phyloP scores from a whole-genome alignment of 345 rosid species.

The Fremontodendron californicum region DNA sequence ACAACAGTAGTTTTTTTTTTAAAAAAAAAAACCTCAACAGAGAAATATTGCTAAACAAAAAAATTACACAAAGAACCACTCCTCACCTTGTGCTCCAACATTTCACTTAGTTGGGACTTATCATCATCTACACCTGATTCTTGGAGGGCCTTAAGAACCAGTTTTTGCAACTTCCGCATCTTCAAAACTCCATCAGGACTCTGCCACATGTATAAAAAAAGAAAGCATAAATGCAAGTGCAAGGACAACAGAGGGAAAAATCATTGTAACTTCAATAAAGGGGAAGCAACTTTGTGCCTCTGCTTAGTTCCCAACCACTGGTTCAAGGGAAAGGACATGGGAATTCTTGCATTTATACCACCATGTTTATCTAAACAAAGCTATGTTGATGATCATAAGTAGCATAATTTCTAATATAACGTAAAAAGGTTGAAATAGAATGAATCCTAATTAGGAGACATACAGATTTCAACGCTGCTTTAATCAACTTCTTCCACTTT shows the following conservation, averaged over 20 bases:
- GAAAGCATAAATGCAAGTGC: background rate
- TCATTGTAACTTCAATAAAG: background rate
- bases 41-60: background rate
- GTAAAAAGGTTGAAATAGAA: constrained; percentile 1
- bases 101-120: constrained; percentile 31
- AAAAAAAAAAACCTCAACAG: too few species aligned
- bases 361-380: background rate
- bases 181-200: constrained; percentile 54
- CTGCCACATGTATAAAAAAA: constrained; percentile 24
- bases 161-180: constrained; percentile 65
- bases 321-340: background rate
- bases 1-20: too few species aligned
- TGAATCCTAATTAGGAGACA: constrained; percentile 13
- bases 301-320: background rate
- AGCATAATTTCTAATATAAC: background rate
- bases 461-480: constrained; percentile 61
- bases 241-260: background rate
- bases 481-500: constrained; percentile 76
- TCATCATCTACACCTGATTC: constrained; percentile 43
- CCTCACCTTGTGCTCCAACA: constrained; percentile 57
- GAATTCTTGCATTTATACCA: background rate
- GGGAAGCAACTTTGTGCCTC: background rate
- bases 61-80: background rate
- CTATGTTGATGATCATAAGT: background rate
- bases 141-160: constrained; percentile 41